Evolutionary conservation across 1,284 basidiomycete species (phyloP).

Genomic region (Agaricales sp.): DNA sequence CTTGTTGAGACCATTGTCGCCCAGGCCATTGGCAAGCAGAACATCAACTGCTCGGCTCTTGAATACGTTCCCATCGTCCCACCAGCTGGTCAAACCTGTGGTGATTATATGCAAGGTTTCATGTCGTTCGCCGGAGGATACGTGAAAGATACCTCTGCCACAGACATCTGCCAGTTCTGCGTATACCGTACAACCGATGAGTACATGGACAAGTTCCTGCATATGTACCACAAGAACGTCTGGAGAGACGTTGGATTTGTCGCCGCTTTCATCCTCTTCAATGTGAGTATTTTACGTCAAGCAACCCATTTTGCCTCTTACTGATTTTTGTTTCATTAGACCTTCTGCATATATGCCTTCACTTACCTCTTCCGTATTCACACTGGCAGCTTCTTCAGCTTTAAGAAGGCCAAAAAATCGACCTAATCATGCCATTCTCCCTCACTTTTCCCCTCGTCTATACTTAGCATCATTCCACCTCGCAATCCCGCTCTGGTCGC

Average conservation of each 20-base stretch:
- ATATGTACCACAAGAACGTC: background rate
- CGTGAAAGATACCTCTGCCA: conserved; percentile 47
- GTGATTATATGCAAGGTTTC: conserved; percentile 41
- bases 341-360: background rate
- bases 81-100: conserved; percentile 52
- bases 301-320: background rate
- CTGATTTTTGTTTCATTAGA: background rate
- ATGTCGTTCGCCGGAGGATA: conserved; percentile 52
- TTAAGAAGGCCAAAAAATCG: too few species aligned
- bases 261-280: background rate
- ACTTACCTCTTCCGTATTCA: background rate
- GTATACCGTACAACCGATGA: conserved; percentile 30
- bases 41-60: conserved; percentile 41
- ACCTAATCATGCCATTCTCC: too few species aligned
- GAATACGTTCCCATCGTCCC: conserved; percentile 47
- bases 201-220: conserved; percentile 10
- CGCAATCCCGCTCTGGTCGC: too few species aligned
- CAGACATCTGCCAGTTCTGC: conserved; percentile 45
- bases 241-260: background rate
- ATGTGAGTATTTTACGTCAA: background rate
- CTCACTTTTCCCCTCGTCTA: too few species aligned
- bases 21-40: conserved; percentile 34
- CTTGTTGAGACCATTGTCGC: background rate
- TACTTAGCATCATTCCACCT: too few species aligned
- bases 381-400: too few species aligned